Percentiles rank a stretch among this genome's conserved stretches.
Evolutionary conservation across 2,329 filamentous ascomycete genomes (phyloP).

Genomic region (Elsinoe ampelina): DNA sequence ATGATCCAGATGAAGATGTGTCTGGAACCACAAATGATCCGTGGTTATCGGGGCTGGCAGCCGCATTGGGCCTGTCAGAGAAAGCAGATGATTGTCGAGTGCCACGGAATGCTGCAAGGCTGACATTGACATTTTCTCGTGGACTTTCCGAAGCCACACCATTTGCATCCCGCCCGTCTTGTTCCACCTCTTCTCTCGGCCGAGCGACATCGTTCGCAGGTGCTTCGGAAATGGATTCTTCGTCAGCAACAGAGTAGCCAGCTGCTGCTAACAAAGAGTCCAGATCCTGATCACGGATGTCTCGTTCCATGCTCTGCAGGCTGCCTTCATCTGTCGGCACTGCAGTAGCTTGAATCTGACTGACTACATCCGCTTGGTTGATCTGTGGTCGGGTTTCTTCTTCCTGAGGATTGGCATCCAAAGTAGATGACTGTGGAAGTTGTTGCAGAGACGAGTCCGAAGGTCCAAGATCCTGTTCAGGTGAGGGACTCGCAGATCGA

Average conservation of each 20-base stretch:
- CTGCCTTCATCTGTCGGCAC: slow-evolving; percentile 24
- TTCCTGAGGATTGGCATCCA: neutral
- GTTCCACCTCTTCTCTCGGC: too few relatives aligned
- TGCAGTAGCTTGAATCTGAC: slow-evolving; percentile 23
- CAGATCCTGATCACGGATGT: slow-evolving; percentile 31
- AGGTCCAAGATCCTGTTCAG: neutral
- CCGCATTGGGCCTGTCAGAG: neutral
- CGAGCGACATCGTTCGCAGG: neutral
- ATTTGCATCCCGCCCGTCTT: neutral
- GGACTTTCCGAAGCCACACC: neutral
- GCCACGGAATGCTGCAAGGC: slow-evolving; percentile 1
- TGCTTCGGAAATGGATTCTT: neutral
- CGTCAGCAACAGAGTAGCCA: slow-evolving; percentile 28
- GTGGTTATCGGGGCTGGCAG: neutral
- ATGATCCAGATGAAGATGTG: slow-evolving; percentile 8
- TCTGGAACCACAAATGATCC: neutral
- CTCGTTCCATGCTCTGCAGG: slow-evolving; percentile 23
- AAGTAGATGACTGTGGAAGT: neutral
- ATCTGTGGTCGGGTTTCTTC: neutral
- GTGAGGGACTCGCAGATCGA: neutral
- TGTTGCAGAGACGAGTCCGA: neutral
- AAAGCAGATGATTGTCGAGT: neutral
- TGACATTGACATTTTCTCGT: neutral
- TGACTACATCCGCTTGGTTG: slow-evolving; percentile 16
- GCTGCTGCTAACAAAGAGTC: slow-evolving; percentile 35